Percentiles rank a stretch among this genome's conserved stretches.
These are phyloP conservation scores for Mrakia frigida DNA, from an alignment of 768 basidiomycete species.

Conservation along the genomic window DNA sequence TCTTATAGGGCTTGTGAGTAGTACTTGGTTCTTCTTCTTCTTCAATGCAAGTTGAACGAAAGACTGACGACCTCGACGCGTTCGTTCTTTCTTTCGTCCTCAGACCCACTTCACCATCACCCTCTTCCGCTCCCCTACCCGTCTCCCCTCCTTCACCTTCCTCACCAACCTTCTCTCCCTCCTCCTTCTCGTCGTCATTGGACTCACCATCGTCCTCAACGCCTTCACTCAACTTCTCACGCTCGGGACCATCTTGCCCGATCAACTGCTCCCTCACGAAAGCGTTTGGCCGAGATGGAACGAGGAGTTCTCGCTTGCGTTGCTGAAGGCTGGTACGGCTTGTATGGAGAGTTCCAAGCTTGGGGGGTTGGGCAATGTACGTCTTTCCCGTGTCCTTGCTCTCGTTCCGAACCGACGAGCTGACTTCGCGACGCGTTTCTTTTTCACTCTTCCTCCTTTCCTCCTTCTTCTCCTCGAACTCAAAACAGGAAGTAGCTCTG, in stretches of 20 bases:
- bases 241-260: neutral
- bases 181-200: conserved; percentile 19
- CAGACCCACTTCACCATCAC: conserved; percentile 10
- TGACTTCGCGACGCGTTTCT: neutral
- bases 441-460: neutral
- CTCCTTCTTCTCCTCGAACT: neutral
- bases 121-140: conserved; percentile 1
- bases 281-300: neutral
- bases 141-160: conserved; percentile 27
- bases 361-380: conserved; percentile 3
- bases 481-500: neutral
- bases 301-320: conserved; percentile 25
- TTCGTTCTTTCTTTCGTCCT: neutral
- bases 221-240: conserved; percentile 18
- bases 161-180: conserved; percentile 26
- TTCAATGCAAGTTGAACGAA: too few relatives aligned
- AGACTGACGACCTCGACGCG: neutral
- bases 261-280: conserved; percentile 17
- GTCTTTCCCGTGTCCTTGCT: too few relatives aligned
- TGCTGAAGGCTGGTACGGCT: conserved; percentile 1
- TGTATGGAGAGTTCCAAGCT: conserved; percentile 1
- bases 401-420: neutral
- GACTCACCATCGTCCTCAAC: conserved; percentile 24
- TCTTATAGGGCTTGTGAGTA: conserved; percentile 22
- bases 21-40: neutral